These are phyloP conservation scores for Paraphoma chrysanthemicola DNA, from an alignment of 2,329 filamentous ascomycete species.

Conservation along the genomic window DNA sequence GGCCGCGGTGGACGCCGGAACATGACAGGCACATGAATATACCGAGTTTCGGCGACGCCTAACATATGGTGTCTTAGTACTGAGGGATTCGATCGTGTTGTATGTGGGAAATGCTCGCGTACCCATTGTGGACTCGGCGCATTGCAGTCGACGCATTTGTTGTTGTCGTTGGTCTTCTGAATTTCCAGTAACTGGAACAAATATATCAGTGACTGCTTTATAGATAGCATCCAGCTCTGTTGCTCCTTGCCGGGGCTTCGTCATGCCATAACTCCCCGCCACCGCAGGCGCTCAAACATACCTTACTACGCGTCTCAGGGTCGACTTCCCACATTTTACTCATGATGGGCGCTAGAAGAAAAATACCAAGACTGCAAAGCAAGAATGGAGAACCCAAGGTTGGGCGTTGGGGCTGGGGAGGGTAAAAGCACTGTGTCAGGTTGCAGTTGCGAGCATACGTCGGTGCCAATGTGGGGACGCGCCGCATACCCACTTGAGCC, in stretches of 20 bases:
- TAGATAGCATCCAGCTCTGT: neutral
- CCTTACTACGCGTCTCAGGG: constrained; percentile 95
- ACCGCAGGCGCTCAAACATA: constrained; percentile 49
- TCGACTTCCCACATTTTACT: constrained; percentile 98
- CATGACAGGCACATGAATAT: constrained; percentile 98
- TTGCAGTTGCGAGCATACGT: constrained; percentile 12
- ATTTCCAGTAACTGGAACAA: constrained; percentile 78
- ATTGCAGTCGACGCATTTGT: constrained; percentile 91
- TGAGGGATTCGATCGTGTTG: neutral
- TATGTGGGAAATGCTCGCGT: constrained; percentile 37
- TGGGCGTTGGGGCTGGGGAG: neutral
- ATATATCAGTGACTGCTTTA: neutral
- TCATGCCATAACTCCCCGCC: constrained; percentile 15
- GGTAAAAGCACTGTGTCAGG: constrained; percentile 2
- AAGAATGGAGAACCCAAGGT: neutral
- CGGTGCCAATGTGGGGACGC: constrained; percentile 21
- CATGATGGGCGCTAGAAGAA: constrained; percentile 42
- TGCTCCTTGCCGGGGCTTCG: neutral
- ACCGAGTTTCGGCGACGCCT: constrained; percentile 91
- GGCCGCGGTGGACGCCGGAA: constrained; percentile 89
- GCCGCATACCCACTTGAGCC: constrained; percentile 23
- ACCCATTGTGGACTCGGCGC: constrained; percentile 99
- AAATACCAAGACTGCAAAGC: neutral
- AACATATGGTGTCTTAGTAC: constrained; percentile 25
- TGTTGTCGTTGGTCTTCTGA: constrained; percentile 89